Evolutionary conservation across 2,329 filamentous ascomycete species (phyloP).

Genomic region (Xylariomycetidae sp.): DNA sequence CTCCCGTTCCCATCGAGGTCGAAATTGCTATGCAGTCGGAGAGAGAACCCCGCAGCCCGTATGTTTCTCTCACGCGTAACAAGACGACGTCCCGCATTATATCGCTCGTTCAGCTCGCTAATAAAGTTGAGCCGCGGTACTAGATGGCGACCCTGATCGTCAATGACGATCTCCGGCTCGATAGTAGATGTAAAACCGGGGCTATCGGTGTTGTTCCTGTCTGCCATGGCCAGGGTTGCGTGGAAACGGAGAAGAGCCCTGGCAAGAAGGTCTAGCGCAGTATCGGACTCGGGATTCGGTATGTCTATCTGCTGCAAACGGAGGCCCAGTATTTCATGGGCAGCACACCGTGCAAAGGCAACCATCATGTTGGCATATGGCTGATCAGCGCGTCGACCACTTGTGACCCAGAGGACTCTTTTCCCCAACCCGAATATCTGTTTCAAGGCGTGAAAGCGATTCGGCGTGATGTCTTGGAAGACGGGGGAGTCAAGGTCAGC

Average conservation of each 20-base stretch:
- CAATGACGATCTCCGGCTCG: conserved; percentile 6
- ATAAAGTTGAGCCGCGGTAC: conserved; percentile 8
- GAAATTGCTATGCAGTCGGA: too few species aligned
- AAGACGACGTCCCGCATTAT: conserved; percentile 4
- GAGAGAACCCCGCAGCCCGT: neutral
- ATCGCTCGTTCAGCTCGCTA: conserved; percentile 5
- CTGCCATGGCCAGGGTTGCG: neutral
- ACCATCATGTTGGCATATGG: conserved; percentile 12
- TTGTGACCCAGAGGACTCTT: conserved; percentile 12
- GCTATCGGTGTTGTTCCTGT: conserved; percentile 1
- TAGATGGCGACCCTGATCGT: neutral
- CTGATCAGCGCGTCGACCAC: conserved; percentile 8
- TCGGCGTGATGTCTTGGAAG: conserved; percentile 15
- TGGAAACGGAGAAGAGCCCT: conserved; percentile 3
- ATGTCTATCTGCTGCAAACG: conserved; percentile 3
- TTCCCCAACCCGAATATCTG: conserved; percentile 5
- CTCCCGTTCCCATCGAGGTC: too few species aligned
- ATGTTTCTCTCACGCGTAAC: conserved; percentile 1
- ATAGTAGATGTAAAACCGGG: conserved; percentile 5
- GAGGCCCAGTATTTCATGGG: conserved; percentile 3
- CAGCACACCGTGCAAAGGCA: conserved; percentile 8
- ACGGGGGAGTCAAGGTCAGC: conserved; percentile 26
- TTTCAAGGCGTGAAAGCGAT: conserved; percentile 8
- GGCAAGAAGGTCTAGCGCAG: neutral
- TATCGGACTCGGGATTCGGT: neutral